Percentiles rank a stretch among this genome's conserved stretches.
phyloP scores from a whole-genome alignment of 129 eudicot species.

The Heracleum sosnowskyi region DNA sequence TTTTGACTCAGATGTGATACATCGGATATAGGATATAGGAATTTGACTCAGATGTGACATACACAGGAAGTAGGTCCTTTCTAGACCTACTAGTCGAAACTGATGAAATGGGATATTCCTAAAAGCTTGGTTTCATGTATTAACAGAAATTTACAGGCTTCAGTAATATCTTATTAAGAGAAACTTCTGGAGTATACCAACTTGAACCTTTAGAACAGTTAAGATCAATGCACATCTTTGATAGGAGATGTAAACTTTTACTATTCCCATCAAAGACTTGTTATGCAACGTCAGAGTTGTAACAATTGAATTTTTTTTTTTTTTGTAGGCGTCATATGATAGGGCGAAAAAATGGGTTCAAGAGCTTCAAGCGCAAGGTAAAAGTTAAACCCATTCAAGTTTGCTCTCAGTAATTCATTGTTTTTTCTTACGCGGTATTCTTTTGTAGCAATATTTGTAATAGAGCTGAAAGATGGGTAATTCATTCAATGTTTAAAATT shows the following conservation, averaged over 20 bases:
- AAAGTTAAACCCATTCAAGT: neutral
- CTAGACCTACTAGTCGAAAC: neutral
- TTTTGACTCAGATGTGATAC: no score
- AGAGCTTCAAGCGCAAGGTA: constrained; percentile 51
- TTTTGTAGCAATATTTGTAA: neutral
- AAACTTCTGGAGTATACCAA: neutral
- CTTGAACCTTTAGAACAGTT: neutral
- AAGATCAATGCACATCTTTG: neutral
- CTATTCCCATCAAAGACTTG: neutral
- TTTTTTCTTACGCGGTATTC: no score
- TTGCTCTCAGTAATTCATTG: neutral
- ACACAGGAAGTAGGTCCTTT: neutral
- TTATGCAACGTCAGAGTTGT: neutral
- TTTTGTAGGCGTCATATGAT: constrained; percentile 32
- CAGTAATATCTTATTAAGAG: neutral
- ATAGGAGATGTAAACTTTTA: neutral
- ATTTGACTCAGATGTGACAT: neutral
- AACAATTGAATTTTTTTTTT: neutral
- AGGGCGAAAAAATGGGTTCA: constrained; percentile 51
- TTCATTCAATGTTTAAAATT: neutral
- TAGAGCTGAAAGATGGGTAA: neutral
- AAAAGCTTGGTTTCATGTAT: neutral
- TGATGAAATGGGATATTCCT: neutral
- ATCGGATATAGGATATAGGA: no score
- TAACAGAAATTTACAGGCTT: neutral